phyloP scores from a whole-genome alignment of 257 asterid genomes.

The Rauvolfia tetraphylla region DNA sequence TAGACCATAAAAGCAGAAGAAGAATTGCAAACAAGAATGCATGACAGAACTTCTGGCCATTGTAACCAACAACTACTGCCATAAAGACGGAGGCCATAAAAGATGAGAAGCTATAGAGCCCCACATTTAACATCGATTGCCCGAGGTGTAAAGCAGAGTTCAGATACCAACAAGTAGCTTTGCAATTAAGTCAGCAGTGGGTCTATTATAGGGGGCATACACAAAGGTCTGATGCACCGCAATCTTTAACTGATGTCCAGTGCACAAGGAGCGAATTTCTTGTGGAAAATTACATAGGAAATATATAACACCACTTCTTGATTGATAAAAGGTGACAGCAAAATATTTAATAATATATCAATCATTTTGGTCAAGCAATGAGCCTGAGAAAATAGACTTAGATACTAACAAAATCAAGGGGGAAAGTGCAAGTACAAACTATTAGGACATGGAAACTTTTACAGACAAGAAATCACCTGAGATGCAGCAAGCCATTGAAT shows the following conservation, averaged over 20 bases:
- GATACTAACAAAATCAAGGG: not conserved
- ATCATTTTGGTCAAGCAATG: not conserved
- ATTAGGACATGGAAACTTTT: not conserved
- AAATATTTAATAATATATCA: not conserved
- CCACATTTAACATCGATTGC: not conserved
- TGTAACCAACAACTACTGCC: not conserved
- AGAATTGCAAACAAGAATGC: not conserved
- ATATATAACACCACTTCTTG: not conserved
- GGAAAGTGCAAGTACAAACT: not conserved
- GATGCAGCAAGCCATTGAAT: slow-evolving; percentile 96
- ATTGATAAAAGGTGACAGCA: not conserved
- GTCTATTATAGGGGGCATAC: not conserved
- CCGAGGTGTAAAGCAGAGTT: not conserved
- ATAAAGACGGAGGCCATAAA: not conserved
- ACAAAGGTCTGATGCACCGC: not conserved
- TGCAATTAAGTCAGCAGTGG: not conserved
- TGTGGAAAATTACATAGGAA: not conserved
- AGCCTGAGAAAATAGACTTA: not conserved
- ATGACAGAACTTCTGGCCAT: not conserved
- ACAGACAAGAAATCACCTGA: slow-evolving; percentile 35
- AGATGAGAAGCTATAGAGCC: not conserved
- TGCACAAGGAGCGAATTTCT: too few relatives aligned
- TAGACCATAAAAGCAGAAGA: not conserved
- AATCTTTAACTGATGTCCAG: not conserved
- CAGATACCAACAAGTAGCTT: not conserved